Base-by-base conservation (phyloP, 2,329 filamentous ascomycete genomes). In the Metarhizium rileyi region DNA sequence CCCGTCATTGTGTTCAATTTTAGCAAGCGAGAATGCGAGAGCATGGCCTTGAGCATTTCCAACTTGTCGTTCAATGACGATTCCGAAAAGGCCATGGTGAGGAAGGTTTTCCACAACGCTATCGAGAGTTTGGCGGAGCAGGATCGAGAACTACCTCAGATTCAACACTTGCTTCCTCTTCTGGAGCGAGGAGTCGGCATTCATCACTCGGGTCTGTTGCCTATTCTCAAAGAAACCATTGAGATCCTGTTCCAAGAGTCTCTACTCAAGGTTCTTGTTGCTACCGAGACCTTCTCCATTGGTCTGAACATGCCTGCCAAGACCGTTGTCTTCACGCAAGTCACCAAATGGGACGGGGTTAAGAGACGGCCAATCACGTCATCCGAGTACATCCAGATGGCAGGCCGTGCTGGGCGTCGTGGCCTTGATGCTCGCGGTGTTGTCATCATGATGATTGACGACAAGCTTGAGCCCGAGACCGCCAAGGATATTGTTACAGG, bases 1-100 rank as follows among this genome's bases (percentile, higher is more conserved):
- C 93, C 93, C 0, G 93, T 97, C 60, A 98, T 98, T 64, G 90
- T 98, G 36, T 98, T 98, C 79, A 97, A 91, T 69, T 98, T 98
- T 73, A 96, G 90, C 76, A 98, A 98, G 73, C 80, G 91, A 56
- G 91, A 97, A 61, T 96, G 91, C 65, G 93, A 98, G 70, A 83
- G 84, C 54, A 83, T 93, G 66, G 93, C 93, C 2, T 74, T 98
- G 44, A 81, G 89, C 58, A 90, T 96, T 71, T 91, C 84, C 47
- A 80, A 81, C 53, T 79, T 97, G 62, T 84, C 87, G 44, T 96
- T 98, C 78, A 98, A 98, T 70, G 90, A 95, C 56, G 89, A 95
- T 22, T 90, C 88, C 0, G 93, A 98, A 68, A 95, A 95, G 67
- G 83, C 82, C 23, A 90, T 97, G 86, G 93, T 98, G 1, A 80